Evolutionary conservation across 1,284 basidiomycete species (phyloP).

Genomic region (Rhodotorula sp.): DNA sequence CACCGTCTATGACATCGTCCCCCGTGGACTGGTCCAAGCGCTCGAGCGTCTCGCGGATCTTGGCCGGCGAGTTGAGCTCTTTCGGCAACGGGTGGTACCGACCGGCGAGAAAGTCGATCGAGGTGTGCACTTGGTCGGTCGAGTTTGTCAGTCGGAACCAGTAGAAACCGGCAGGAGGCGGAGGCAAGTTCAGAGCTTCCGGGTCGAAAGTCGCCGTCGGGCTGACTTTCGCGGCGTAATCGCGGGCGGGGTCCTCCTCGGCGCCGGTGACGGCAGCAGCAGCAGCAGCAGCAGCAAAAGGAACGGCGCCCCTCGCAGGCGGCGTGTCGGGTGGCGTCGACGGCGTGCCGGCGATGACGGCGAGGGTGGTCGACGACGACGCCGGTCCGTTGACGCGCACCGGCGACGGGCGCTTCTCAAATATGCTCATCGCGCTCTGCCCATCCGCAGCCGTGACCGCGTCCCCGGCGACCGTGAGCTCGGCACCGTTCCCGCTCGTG

Average conservation of each 20-base stretch:
- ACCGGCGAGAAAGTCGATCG: slow-evolving; percentile 28
- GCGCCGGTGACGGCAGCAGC: not conserved
- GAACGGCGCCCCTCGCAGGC: not conserved
- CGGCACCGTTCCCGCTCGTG: too few relatives aligned
- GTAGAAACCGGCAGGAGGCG: slow-evolving; percentile 20
- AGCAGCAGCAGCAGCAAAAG: not conserved
- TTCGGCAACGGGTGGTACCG: slow-evolving; percentile 31
- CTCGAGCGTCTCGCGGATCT: not conserved
- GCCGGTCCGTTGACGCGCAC: not conserved
- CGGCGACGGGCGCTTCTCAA: not conserved
- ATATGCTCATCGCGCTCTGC: slow-evolving; percentile 18
- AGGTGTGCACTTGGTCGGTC: not conserved
- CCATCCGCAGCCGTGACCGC: not conserved
- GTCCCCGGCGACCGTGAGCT: too few relatives aligned
- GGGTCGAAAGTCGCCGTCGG: not conserved
- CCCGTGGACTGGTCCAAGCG: not conserved
- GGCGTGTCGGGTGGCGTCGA: not conserved
- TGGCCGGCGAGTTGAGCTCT: not conserved
- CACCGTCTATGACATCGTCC: not conserved
- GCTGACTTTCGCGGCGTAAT: not conserved
- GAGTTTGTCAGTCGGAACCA: slow-evolving; percentile 16
- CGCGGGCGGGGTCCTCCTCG: not conserved
- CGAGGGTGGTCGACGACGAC: not conserved
- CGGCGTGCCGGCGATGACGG: not conserved
- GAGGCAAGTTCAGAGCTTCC: slow-evolving; percentile 11